phyloP scores from a whole-genome alignment of 305 asterid genomes.

The Stenogyne calaminthoides region DNA sequence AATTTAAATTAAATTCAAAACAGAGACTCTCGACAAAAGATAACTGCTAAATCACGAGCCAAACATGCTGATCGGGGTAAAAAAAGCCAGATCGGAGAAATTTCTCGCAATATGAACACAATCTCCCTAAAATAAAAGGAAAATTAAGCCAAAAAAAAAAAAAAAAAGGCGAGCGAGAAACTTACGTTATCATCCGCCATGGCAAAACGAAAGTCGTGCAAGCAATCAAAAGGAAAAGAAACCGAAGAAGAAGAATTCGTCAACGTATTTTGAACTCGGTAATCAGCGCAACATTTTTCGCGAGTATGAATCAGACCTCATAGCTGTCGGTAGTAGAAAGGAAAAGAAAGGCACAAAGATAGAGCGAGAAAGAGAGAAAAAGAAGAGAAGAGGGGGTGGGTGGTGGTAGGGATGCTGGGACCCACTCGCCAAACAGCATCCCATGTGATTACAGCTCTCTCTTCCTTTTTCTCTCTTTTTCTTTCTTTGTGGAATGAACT shows the following conservation, averaged over 20 bases:
- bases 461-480: slow-evolving; percentile 32
- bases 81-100: slow-evolving; percentile 30
- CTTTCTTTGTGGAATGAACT: background rate
- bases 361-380: slow-evolving; percentile 35
- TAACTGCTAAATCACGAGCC: slow-evolving; percentile 6
- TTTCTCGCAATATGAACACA: slow-evolving; percentile 9
- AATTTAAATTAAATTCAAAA: background rate
- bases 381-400: slow-evolving; percentile 4
- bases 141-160: background rate
- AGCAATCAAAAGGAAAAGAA: slow-evolving; percentile 24
- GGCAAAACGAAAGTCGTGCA: slow-evolving; percentile 17
- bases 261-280: slow-evolving; percentile 22
- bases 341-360: slow-evolving; percentile 37
- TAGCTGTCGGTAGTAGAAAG: slow-evolving; percentile 56
- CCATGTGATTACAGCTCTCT: slow-evolving; percentile 88
- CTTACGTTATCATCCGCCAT: slow-evolving; percentile 75
- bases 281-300: slow-evolving; percentile 30
- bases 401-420: slow-evolving; percentile 34
- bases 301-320: slow-evolving; percentile 51
- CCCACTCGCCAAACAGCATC: slow-evolving; percentile 66
- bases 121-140: slow-evolving; percentile 10
- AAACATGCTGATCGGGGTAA: slow-evolving; percentile 20
- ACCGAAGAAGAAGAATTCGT: slow-evolving; percentile 19
- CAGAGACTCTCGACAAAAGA: background rate
- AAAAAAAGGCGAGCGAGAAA: background rate